phyloP scores from a whole-genome alignment of 495 filamentous ascomycete species.

The Neurospora africana region DNA sequence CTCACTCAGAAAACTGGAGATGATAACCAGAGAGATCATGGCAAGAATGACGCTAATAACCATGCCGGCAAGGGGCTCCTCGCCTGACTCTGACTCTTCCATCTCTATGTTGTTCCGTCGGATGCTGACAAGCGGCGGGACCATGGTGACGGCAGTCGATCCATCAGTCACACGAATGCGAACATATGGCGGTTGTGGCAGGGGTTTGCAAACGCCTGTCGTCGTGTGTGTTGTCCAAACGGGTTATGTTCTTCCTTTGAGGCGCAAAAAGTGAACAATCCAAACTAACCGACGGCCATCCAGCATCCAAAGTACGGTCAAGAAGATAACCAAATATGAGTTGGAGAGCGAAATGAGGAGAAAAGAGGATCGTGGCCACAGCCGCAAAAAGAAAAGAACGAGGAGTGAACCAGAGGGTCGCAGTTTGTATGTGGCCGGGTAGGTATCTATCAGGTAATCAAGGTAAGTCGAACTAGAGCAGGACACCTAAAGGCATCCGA shows the following conservation, averaged over 20 bases:
- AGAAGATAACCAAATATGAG: neutral
- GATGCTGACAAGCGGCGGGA: slow-evolving; percentile 2
- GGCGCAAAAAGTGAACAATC: neutral
- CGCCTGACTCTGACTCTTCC: neutral
- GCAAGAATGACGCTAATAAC: slow-evolving; percentile 33
- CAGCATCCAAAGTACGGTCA: neutral
- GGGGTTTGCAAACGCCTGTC: neutral
- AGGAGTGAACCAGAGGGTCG: neutral
- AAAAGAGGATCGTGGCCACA: neutral
- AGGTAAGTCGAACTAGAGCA: neutral
- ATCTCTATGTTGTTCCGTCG: neutral
- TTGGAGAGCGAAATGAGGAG: neutral
- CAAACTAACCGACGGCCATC: neutral
- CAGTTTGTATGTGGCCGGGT: neutral
- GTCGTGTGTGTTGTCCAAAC: neutral
- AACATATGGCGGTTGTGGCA: neutral
- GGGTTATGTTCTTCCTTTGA: neutral
- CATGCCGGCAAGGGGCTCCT: slow-evolving; percentile 25
- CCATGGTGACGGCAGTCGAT: slow-evolving; percentile 5
- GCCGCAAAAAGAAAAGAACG: neutral
- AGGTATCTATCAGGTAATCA: neutral
- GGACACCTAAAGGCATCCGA: neutral
- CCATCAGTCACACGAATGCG: neutral
- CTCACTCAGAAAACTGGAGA: slow-evolving; percentile 39
- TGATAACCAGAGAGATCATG: slow-evolving; percentile 28